These are phyloP conservation scores for Saccharomyces hybrid DNA, from an alignment of 1,139 yeast genomes.

Conservation along the genomic window DNA sequence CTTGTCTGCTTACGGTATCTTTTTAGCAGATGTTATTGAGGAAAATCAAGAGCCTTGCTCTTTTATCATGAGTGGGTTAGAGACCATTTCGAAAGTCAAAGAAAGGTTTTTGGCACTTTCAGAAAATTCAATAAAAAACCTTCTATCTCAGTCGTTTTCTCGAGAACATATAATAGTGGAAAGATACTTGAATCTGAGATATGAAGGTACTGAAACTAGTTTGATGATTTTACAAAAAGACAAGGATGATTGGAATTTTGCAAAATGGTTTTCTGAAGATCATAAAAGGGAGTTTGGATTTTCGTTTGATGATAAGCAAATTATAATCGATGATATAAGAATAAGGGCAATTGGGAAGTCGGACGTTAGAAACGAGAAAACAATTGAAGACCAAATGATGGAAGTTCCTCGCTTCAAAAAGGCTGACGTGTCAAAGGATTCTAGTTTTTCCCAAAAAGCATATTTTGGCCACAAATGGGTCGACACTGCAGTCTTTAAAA, in stretches of 20 bases:
- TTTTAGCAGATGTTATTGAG: constrained; percentile 52
- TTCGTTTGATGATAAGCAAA: constrained; percentile 45
- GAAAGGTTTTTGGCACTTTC: constrained; percentile 30
- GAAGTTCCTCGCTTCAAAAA: constrained; percentile 9
- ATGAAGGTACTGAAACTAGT: constrained; percentile 81
- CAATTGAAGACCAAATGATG: constrained; percentile 36
- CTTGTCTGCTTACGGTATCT: constrained; percentile 50
- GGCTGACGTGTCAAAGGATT: constrained; percentile 23
- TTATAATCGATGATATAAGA: constrained; percentile 76
- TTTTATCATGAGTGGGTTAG: constrained; percentile 28
- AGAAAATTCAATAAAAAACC: constrained; percentile 33
- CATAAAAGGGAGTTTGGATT: constrained; percentile 71
- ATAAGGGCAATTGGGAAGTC: constrained; percentile 59
- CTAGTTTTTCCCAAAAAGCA: constrained; percentile 33
- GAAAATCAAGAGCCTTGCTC: constrained; percentile 59
- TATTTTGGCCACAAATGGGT: constrained; percentile 46
- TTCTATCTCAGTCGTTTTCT: constrained; percentile 30
- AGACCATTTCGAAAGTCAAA: constrained; percentile 26
- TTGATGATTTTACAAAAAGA: constrained; percentile 49
- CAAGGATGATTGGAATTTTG: constrained; percentile 30
- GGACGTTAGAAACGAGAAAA: constrained; percentile 24
- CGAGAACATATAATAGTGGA: constrained; percentile 47
- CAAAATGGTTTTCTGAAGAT: constrained; percentile 38
- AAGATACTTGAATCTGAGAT: constrained; percentile 66
- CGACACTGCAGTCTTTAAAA: constrained; percentile 44